A percentile compares a stretch with the other conserved stretches of the same genome.
These are phyloP conservation scores for Neurospora cerealis DNA, from an alignment of 495 filamentous ascomycete genomes.

Conservation along the genomic window DNA sequence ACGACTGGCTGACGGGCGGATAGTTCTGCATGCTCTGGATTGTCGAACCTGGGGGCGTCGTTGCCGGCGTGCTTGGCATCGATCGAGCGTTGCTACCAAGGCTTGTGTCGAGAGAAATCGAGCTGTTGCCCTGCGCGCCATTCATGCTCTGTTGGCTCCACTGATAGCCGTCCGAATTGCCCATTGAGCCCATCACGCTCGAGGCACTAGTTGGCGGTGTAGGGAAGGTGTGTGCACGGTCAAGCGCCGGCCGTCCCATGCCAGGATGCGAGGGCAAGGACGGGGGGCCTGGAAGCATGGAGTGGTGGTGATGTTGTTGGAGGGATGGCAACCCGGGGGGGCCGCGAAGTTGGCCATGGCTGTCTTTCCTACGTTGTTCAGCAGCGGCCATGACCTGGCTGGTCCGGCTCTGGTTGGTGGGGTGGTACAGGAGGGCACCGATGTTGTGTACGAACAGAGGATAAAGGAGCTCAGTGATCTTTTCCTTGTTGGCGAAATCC, in stretches of 20 bases:
- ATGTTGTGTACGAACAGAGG: conserved; percentile 98
- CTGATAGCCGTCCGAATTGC: conserved; percentile 61
- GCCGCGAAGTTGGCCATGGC: conserved; percentile 42
- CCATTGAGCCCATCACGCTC: conserved; percentile 71
- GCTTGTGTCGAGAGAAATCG: conserved; percentile 77
- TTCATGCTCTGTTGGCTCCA: conserved; percentile 63
- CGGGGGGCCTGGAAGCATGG: conserved; percentile 63
- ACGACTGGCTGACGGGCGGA: conserved; percentile 61
- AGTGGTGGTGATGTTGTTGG: conserved; percentile 65
- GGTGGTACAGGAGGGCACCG: conserved; percentile 86
- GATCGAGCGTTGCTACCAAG: conserved; percentile 75
- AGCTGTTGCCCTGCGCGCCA: conserved; percentile 53
- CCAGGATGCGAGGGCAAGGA: conserved; percentile 68
- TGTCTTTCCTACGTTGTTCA: conserved; percentile 56
- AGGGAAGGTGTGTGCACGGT: conserved; percentile 82
- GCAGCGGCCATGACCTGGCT: conserved; percentile 82
- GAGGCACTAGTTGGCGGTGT: conserved; percentile 90
- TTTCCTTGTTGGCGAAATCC: conserved; percentile 98
- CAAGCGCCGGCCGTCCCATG: conserved; percentile 58
- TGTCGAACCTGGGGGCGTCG: conserved; percentile 74
- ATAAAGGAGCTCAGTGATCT: conserved; percentile 92
- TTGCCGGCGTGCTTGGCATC: conserved; percentile 84
- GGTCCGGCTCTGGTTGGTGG: conserved; percentile 72
- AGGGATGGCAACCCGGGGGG: conserved; percentile 51
- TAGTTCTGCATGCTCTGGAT: conserved; percentile 67